These are phyloP conservation scores for Fusarium coffeatum DNA, from an alignment of 2,329 filamentous ascomycete species.

Conservation along the genomic window DNA sequence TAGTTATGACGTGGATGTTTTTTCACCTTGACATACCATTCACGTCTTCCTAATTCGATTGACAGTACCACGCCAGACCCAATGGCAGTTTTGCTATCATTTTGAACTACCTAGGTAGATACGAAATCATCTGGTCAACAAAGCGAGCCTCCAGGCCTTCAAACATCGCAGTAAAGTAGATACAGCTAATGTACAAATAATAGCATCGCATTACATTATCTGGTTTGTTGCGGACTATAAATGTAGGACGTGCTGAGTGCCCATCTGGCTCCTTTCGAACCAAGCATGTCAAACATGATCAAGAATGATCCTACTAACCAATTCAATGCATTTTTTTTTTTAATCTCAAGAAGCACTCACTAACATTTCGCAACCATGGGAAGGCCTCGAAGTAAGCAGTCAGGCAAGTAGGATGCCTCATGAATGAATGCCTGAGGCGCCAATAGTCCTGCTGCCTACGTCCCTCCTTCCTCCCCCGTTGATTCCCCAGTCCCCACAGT, in stretches of 20 bases:
- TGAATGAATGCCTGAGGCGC: slow-evolving; percentile 25
- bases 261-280: not conserved
- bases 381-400: not conserved
- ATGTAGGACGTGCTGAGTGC: not conserved
- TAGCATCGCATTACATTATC: not conserved
- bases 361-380: not conserved
- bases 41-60: slow-evolving; percentile 24
- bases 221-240: not conserved
- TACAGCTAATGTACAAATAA: not conserved
- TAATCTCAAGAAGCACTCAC: not conserved
- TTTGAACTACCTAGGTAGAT: not conserved
- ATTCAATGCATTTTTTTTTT: not conserved
- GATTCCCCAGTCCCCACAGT: not conserved
- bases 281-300: not conserved
- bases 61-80: slow-evolving; percentile 4
- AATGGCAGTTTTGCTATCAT: slow-evolving; percentile 7
- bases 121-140: not conserved
- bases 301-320: not conserved
- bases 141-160: no score
- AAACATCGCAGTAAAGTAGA: no score
- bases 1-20: slow-evolving; percentile 42
- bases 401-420: not conserved
- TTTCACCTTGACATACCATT: slow-evolving; percentile 10
- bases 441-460: not conserved
- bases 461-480: not conserved